Base-by-base conservation (phyloP, 192 early-diverging fungal species). In the Umbelopsis ramanniana region DNA sequence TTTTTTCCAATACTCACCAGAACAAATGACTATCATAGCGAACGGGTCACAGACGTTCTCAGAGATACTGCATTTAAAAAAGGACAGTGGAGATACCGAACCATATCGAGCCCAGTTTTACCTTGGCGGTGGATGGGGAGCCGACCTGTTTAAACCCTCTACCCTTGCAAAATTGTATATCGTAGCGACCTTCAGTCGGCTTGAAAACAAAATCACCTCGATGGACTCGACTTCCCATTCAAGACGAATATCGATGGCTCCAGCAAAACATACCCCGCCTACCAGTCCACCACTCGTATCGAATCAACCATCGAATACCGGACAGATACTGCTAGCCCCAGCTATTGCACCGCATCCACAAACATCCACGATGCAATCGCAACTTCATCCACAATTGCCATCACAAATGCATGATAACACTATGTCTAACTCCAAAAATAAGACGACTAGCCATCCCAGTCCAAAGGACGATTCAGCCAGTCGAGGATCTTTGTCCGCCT, bases 101-200 rank as follows among this genome's bases (percentile, higher is more conserved):
- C 52, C 82, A 9, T 84, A 80, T 54, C 74, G 76, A 35, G 72
- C 81, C 17, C 71, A 76, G 10, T 79, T 86, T 67, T 86, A 87
- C 70, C 66, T 89, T 22, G 88, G 88, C 22, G 88, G 86, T 72
- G 88, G 86, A 19, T 67, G 87, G 23, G 86, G 86, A 33, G 85
- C 84, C 3, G 83, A 89, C 54, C 71, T 88, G 19, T 71, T 69
- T 9, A 67, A 72, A 45, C 76, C 83, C 19, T 74, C 79, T 15
- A 83, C 78, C 17, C 70, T 83, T n/a, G 73, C 80, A 40, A 77
- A 82, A 24, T 70, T 84, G 9, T 88, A 88, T 48, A 66, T 86
- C 22, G 87, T 88, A 35, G 57, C 57, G 4, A 63, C 57, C 14
- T 63, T 63, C 3, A 37, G 24, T 15, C 57, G 17, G 33, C 33